Conservation (phyloP, 2,329 filamentous ascomycete species). For the Fusarium sp. region DNA sequence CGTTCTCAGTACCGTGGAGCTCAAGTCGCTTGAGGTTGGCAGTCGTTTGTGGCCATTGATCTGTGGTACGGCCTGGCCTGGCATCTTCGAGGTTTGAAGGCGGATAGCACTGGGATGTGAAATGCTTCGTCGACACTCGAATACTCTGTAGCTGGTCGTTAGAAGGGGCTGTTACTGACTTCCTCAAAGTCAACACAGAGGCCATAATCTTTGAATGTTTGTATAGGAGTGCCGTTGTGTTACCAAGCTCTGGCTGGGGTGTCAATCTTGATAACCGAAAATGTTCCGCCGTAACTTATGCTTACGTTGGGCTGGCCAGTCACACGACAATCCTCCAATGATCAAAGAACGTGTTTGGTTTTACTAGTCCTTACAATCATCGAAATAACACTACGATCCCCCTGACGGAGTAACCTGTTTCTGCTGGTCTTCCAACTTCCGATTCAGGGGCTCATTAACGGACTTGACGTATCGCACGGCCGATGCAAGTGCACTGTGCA, state of each 20-base stretch:
- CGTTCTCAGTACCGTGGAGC: rapidly evolving
- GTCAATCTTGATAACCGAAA: neutral
- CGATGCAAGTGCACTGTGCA: neutral
- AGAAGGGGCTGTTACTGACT: rapidly evolving
- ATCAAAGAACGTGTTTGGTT: neutral
- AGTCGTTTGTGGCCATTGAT: neutral
- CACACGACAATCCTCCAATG: neutral
- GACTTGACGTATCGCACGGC: neutral
- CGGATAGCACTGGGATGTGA: neutral
- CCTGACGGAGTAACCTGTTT: neutral
- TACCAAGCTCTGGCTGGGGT: neutral
- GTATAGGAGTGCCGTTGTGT: neutral
- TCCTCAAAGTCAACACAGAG: too few species aligned
- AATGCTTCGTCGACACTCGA: neutral
- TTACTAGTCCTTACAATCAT: neutral
- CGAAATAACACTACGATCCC: rapidly evolving
- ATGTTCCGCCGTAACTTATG: neutral
- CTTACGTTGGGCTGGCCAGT: neutral
- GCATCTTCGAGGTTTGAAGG: neutral
- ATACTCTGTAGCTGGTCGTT: rapidly evolving
- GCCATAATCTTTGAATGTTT: neutral
- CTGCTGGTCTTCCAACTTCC: neutral
- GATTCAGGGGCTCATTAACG: neutral
- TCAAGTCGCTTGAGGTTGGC: neutral
- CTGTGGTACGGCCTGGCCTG: neutral